Evolutionary conservation across 163 green algal genomes (phyloP).

Genomic region (Coccomyxa subellipsoidea): DNA sequence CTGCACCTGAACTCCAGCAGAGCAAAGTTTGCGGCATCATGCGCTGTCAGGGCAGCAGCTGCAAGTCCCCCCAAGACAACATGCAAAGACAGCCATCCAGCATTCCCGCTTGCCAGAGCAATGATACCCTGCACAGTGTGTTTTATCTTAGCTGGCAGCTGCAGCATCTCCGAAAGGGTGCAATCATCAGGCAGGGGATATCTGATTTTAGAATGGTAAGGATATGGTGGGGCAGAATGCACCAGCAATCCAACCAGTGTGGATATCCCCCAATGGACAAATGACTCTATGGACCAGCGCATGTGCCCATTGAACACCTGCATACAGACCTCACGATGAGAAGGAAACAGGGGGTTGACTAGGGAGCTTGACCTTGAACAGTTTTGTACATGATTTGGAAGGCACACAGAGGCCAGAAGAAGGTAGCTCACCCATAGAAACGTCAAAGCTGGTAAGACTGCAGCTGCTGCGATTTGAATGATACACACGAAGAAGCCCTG

Average conservation of each 20-base stretch:
- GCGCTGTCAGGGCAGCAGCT: not conserved
- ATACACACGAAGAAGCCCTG: conserved; percentile 1
- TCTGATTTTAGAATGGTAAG: not conserved
- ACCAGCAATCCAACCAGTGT: not conserved
- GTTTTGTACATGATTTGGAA: too few species aligned
- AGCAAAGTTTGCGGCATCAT: not conserved
- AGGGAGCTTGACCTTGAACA: not conserved
- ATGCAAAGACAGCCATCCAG: not conserved
- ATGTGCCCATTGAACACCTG: conserved; percentile 5
- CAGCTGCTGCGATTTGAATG: not conserved
- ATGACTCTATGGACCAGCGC: not conserved
- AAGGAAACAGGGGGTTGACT: not conserved
- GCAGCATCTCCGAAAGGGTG: not conserved
- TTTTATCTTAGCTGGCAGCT: not conserved
- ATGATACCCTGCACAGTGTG: not conserved
- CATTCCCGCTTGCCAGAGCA: not conserved
- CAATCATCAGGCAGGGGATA: not conserved
- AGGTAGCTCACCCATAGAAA: not conserved
- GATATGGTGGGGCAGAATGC: not conserved
- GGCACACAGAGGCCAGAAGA: too few species aligned
- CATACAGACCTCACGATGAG: not conserved
- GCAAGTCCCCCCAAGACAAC: not conserved
- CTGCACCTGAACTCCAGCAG: not conserved
- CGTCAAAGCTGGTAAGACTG: not conserved
- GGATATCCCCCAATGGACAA: not conserved